Evolutionary conservation across 73 alveolate genomes (phyloP), one percentile per base, ranked within the genome.

Genomic region (Stentor coeruleus): DNA sequence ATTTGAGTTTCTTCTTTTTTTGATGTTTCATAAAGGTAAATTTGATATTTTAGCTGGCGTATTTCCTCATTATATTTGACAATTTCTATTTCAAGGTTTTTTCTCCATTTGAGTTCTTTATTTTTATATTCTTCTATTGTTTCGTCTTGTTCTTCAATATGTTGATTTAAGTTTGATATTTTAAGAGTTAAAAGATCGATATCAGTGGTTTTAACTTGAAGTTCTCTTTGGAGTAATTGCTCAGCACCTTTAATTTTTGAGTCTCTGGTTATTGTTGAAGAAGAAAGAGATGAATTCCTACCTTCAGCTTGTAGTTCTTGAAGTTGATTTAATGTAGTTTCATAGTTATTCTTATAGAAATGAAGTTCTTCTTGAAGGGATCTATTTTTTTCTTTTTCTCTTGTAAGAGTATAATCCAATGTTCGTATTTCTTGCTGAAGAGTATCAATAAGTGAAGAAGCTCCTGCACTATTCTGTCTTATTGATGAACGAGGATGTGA

Each of bases 371-470:
- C 79, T 66, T 66, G 40, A 20, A 66, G 42, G n/a, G n/a, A 20
- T 33, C 40, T 0, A 0, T 37, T 66, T 66, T 66, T 66, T 66
- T 66, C 79, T 33, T 31, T 20, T 31, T 66, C 79, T 11, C 37
- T 20, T 11, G 36, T 20, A 20, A 66, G 37, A 14, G 11, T 20
- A 11, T 20, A 66, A 1, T 26, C 33, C 37, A 66, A 2, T 66
- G 79, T 20, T 20, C n/a, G 14, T 20, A 66, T 33, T 33, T 66
- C 79, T 66, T 33, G 36, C 2, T 66, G n/a, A 31, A 66, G 42
- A 66, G 79, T 66, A 11, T 66, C 79, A 20, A 66, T 66, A 20
- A 66, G 49, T 20, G 79, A 31, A 66, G 79, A 20, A 20, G n/a
- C 15, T 40, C 79, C 79, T 66, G 73, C 15, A 20, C 15, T 57